Conservation (phyloP, 1,139 yeast genomes). For the Geotrichum siamense region DNA sequence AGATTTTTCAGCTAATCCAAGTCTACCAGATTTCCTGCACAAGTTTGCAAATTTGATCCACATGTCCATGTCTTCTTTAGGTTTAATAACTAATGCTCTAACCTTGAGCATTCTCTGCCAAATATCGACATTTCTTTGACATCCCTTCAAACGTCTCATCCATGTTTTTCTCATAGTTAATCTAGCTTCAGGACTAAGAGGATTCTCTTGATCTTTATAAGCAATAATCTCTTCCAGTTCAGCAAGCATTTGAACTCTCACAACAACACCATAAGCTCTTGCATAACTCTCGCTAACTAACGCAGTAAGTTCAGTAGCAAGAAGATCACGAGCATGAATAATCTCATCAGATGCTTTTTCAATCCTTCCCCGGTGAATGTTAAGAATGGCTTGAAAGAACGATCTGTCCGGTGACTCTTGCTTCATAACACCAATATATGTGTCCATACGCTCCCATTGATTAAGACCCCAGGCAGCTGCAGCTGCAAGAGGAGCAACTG, state of each 20-base stretch:
- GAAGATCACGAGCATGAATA: slow-evolving; percentile 72
- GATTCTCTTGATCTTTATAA: slow-evolving; percentile 59
- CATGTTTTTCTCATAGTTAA: slow-evolving; percentile 81
- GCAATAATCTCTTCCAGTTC: slow-evolving; percentile 92
- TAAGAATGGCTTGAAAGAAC: slow-evolving; percentile 83
- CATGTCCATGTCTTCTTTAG: slow-evolving; percentile 95
- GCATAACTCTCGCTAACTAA: slow-evolving; percentile 92
- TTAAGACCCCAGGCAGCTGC: slow-evolving; percentile 99
- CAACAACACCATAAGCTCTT: slow-evolving; percentile 95
- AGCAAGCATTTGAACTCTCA: slow-evolving; percentile 92
- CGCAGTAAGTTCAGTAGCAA: slow-evolving; percentile 91
- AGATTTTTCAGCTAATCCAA: slow-evolving; percentile 89
- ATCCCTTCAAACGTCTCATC: slow-evolving; percentile 86
- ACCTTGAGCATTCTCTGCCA: slow-evolving; percentile 97
- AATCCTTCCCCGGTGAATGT: slow-evolving; percentile 79
- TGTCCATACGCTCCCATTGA: slow-evolving; percentile 95
- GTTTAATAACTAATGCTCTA: slow-evolving; percentile 85
- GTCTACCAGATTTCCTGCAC: slow-evolving; percentile 87
- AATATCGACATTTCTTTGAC: slow-evolving; percentile 93
- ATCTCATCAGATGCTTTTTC: slow-evolving; percentile 76
- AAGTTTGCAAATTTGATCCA: slow-evolving; percentile 97
- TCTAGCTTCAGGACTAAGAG: slow-evolving; percentile 67
- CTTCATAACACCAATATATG: slow-evolving; percentile 84
- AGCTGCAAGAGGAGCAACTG: slow-evolving; percentile 96
- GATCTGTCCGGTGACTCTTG: slow-evolving; percentile 90